A percentile compares a stretch with the other conserved stretches of the same genome.
Conservation (phyloP, 305 asterid genomes). For the Andrographis paniculata region DNA sequence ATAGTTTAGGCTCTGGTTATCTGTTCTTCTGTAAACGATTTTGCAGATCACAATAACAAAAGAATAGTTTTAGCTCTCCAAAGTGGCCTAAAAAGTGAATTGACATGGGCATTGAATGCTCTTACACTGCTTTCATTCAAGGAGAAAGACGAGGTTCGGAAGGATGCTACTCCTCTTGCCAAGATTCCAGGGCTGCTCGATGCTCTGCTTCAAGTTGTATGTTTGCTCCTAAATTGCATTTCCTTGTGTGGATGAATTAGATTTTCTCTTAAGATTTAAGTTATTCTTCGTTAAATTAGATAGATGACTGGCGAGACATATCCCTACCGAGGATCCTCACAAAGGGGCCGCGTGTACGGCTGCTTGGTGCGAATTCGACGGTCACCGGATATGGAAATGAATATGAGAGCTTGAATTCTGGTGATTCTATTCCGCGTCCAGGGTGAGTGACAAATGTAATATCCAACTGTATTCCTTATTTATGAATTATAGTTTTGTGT, state of each 20-base stretch:
- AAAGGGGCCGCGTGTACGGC: conserved; percentile 62
- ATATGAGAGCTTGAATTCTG: conserved; percentile 53
- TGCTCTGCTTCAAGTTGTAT: conserved; percentile 89
- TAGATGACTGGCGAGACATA: conserved; percentile 97
- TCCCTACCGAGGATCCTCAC: conserved; percentile 74
- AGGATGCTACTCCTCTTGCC: conserved; percentile 91
- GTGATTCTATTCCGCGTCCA: conserved; percentile 52
- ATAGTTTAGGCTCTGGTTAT: no score
- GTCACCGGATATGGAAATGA: conserved; percentile 84
- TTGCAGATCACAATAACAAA: conserved; percentile 86
- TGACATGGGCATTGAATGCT: conserved; percentile 91
- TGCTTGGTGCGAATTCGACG: conserved; percentile 58
- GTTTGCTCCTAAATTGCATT: conserved; percentile 23
- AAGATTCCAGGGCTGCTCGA: conserved; percentile 92
- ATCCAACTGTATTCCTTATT: background rate
- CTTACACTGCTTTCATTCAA: conserved; percentile 88
- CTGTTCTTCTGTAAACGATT: conserved; percentile 14
- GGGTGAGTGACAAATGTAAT: conserved; percentile 28
- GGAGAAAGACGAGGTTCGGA: conserved; percentile 90
- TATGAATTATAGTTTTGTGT: no score
- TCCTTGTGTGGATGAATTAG: conserved; percentile 25
- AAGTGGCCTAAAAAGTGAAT: conserved; percentile 92
- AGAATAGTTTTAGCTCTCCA: conserved; percentile 95
- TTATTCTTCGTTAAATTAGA: conserved; percentile 36
- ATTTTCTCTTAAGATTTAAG: conserved; percentile 29